Conservation (phyloP, 805 yeast genomes). For the Citeromyces matritensis region DNA sequence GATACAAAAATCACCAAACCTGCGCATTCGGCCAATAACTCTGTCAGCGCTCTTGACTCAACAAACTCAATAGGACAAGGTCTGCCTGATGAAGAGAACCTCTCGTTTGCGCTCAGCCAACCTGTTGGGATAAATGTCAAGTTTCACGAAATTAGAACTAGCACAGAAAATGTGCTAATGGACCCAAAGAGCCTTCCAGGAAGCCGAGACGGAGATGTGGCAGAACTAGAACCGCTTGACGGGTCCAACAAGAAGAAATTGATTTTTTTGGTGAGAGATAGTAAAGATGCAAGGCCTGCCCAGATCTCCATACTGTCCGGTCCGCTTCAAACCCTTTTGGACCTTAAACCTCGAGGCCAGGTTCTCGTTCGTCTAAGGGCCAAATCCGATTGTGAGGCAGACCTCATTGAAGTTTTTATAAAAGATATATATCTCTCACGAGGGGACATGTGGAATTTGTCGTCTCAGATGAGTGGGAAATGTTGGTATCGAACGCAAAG, state of each 20-base stretch:
- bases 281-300: constrained; percentile 11
- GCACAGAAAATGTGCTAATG: constrained; percentile 43
- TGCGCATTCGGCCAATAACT: neutral
- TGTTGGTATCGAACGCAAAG: constrained; percentile 60
- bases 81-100: constrained; percentile 1
- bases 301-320: constrained; percentile 43
- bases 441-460: constrained; percentile 86
- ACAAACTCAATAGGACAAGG: neutral
- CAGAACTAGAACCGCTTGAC: constrained; percentile 42
- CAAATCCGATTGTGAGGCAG: constrained; percentile 46
- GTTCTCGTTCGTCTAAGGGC: constrained; percentile 39
- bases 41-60: constrained; percentile 1
- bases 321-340: constrained; percentile 42
- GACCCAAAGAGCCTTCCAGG: constrained; percentile 48
- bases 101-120: constrained; percentile 5
- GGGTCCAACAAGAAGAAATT: constrained; percentile 20
- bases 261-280: constrained; percentile 24
- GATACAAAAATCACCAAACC: constrained; percentile 1
- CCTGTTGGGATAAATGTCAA: constrained; percentile 28
- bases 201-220: constrained; percentile 59
- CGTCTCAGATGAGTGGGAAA: constrained; percentile 40
- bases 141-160: constrained; percentile 57
- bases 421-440: constrained; percentile 73
- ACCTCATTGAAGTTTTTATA: constrained; percentile 66
- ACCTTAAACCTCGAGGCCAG: constrained; percentile 50